Evolutionary conservation across 2,329 filamentous ascomycete species (phyloP).

Genomic region (Anisogramma anomala): DNA sequence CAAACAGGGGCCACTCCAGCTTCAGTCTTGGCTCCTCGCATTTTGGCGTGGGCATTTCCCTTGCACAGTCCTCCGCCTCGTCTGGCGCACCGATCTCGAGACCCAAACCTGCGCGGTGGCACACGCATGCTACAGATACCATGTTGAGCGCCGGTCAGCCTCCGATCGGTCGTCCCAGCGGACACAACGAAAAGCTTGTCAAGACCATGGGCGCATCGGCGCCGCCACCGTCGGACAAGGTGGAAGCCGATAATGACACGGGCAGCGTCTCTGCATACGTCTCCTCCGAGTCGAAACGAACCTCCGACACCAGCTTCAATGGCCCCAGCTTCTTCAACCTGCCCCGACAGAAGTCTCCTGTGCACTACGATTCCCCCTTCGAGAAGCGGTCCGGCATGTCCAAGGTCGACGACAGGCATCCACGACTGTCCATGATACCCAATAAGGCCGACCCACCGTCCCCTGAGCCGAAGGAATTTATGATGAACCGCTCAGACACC

Average conservation of each 20-base stretch:
- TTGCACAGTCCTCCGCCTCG: slow-evolving; percentile 9
- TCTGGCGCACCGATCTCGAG: slow-evolving; percentile 22
- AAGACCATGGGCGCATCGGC: slow-evolving; percentile 15
- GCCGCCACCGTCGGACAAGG: slow-evolving; percentile 18
- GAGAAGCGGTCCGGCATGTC: slow-evolving; percentile 26
- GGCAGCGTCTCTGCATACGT: slow-evolving; percentile 43
- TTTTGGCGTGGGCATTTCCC: slow-evolving; percentile 26
- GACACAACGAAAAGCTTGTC: neutral
- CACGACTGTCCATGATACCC: slow-evolving; percentile 42
- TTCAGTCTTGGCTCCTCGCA: slow-evolving; percentile 37
- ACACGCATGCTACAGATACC: slow-evolving; percentile 35
- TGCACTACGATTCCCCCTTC: slow-evolving; percentile 28
- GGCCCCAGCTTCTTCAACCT: slow-evolving; percentile 27
- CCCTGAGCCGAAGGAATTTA: slow-evolving; percentile 20
- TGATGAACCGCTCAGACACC: slow-evolving; percentile 32
- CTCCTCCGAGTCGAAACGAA: slow-evolving; percentile 43
- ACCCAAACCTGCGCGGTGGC: slow-evolving; percentile 34
- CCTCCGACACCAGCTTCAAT: slow-evolving; percentile 36
- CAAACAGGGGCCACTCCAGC: slow-evolving; percentile 37
- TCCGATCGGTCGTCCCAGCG: slow-evolving; percentile 5
- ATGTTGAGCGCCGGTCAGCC: slow-evolving; percentile 12
- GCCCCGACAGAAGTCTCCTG: slow-evolving; percentile 37
- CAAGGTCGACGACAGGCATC: slow-evolving; percentile 39
- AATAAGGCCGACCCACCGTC: slow-evolving; percentile 32
- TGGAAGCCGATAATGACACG: slow-evolving; percentile 35